Percentiles rank a stretch among this genome's conserved stretches.
Conservation (phyloP, 2,329 filamentous ascomycete species). For the Blumeriella jaapii region DNA sequence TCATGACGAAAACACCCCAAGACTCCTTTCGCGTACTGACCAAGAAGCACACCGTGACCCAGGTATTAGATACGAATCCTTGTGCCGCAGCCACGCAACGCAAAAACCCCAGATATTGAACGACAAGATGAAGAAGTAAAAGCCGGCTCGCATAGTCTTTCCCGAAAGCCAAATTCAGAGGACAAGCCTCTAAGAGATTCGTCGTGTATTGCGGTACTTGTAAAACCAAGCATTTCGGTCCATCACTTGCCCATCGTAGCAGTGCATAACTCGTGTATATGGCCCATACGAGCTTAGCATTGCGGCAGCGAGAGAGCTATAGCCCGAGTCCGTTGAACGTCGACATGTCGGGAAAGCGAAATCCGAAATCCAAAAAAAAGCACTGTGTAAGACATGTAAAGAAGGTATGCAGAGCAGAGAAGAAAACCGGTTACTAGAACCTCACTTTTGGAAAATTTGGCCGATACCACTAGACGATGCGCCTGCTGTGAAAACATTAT, state of each 20-base stretch:
- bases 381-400: slow-evolving; percentile 11
- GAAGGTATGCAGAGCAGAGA: slow-evolving; percentile 10
- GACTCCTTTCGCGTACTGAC: background rate
- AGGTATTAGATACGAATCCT: background rate
- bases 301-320: background rate
- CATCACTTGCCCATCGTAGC: too few species aligned
- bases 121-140: background rate
- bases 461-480: slow-evolving; percentile 7
- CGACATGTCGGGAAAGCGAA: background rate
- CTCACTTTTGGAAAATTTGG: slow-evolving; percentile 16
- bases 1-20: background rate
- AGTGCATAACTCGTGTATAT: too few species aligned
- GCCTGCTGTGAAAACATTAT: slow-evolving; percentile 11
- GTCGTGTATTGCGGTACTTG: background rate
- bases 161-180: too few species aligned
- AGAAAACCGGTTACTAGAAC: slow-evolving; percentile 14
- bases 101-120: too few species aligned
- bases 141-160: background rate
- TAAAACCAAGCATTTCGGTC: too few species aligned
- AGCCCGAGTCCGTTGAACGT: background rate
- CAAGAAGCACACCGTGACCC: background rate
- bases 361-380: background rate
- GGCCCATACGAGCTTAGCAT: too few species aligned
- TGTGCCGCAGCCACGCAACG: background rate
- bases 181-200: too few species aligned